Evolutionary conservation across 805 yeast species (phyloP).

Genomic region (Kodamaea kakaduensis): DNA sequence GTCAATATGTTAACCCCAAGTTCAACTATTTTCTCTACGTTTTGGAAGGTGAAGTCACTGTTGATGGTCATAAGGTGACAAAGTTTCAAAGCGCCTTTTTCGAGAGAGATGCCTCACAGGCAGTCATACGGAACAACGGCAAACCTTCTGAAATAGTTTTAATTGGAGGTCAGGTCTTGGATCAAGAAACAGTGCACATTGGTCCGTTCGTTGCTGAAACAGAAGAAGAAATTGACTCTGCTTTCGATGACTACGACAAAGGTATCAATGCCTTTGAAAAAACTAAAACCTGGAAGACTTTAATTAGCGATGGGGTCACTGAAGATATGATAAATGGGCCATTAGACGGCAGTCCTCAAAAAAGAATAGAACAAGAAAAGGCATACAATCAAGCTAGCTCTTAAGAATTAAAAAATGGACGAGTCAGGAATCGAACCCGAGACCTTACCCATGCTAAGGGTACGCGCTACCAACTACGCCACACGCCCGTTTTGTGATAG

Average conservation of each 20-base stretch:
- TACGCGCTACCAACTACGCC: constrained; percentile 85
- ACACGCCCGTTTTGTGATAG: constrained; percentile 47
- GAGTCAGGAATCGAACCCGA: constrained; percentile 76
- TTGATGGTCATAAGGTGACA: constrained; percentile 36
- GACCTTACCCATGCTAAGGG: constrained; percentile 80
- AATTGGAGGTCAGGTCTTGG: constrained; percentile 68
- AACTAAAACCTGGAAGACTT: constrained; percentile 55
- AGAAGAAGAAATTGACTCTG: constrained; percentile 1
- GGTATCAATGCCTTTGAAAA: constrained; percentile 1
- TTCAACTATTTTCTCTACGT: constrained; percentile 74
- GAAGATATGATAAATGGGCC: constrained; percentile 38
- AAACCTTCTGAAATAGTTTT: constrained; percentile 55
- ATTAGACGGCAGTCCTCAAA: constrained; percentile 31
- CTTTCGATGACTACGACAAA: neutral
- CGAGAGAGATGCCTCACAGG: constrained; percentile 55
- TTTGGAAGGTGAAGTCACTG: constrained; percentile 52
- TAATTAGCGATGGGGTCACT: constrained; percentile 42
- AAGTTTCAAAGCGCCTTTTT: constrained; percentile 57
- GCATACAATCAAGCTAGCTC: too few relatives aligned
- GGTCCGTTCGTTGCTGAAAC: constrained; percentile 80
- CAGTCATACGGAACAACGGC: constrained; percentile 38
- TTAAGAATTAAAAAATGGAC: too few relatives aligned
- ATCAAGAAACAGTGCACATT: constrained; percentile 77
- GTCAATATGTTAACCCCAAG: constrained; percentile 54
- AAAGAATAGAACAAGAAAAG: too few relatives aligned